Evolutionary conservation across 495 filamentous ascomycete genomes (phyloP).

Genomic region (Achaetomiella virescens): DNA sequence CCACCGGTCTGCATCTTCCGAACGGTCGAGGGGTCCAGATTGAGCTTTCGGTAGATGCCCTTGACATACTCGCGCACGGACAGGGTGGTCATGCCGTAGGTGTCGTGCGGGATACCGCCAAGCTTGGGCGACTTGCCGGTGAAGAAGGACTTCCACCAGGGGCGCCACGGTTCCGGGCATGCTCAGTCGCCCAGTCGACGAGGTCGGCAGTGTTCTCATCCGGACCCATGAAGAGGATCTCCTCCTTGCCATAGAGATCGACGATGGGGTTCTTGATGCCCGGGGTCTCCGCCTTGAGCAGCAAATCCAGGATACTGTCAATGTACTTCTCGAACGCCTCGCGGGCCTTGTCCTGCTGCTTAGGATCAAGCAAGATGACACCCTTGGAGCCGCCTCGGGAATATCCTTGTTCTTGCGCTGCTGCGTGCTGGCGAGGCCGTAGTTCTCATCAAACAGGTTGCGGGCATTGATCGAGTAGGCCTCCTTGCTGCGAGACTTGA

Average conservation of each 20-base stretch:
- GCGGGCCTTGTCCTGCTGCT: conserved; percentile 84
- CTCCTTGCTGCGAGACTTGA: conserved; percentile 93
- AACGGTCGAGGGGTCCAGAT: conserved; percentile 74
- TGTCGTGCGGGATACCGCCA: conserved; percentile 92
- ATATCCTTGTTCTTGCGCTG: conserved; percentile 99
- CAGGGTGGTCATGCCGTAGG: conserved; percentile 95
- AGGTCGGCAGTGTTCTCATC: conserved; percentile 98
- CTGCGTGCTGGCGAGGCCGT: conserved; percentile 95
- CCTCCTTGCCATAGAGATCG: conserved; percentile 85
- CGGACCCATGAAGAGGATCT: conserved; percentile 97
- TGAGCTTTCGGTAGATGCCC: conserved; percentile 93
- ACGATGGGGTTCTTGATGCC: conserved; percentile 99
- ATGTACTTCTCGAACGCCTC: conserved; percentile 99
- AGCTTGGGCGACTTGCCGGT: conserved; percentile 95
- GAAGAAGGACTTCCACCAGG: conserved; percentile 99
- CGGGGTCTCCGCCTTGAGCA: conserved; percentile 80
- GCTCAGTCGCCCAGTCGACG: conserved; percentile 96
- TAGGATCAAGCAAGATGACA: conserved; percentile 87
- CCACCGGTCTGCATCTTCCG: conserved; percentile 96
- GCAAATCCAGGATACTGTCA: conserved; percentile 91
- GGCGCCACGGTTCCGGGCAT: conserved; percentile 79
- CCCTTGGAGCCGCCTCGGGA: conserved; percentile 97
- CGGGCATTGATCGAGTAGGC: conserved; percentile 94
- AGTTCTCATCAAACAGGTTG: conserved; percentile 96
- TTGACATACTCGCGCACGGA: conserved; percentile 93